These are phyloP conservation scores for Brassica carinata DNA, from an alignment of 345 rosid genomes.

Conservation along the genomic window DNA sequence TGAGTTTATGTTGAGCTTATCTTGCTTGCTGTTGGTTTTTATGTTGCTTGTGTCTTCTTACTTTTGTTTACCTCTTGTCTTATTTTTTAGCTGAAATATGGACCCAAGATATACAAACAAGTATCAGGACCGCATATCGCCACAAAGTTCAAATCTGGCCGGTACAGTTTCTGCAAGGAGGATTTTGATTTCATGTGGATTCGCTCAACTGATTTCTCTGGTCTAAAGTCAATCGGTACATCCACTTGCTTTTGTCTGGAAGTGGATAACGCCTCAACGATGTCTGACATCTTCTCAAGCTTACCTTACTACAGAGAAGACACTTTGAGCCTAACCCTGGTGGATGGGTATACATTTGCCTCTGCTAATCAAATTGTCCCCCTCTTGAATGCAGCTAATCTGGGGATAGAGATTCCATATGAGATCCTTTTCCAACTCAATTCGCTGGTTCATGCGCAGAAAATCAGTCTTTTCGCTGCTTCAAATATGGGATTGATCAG, in stretches of 20 bases:
- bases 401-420: constrained; percentile 52
- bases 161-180: constrained; percentile 79
- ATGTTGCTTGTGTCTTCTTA: background rate
- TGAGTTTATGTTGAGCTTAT: background rate
- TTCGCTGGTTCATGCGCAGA: constrained; percentile 80
- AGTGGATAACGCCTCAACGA: constrained; percentile 44
- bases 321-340: constrained; percentile 40
- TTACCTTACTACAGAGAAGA: constrained; percentile 62
- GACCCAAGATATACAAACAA: constrained; percentile 64
- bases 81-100: constrained; percentile 59
- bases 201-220: constrained; percentile 77
- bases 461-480: constrained; percentile 61
- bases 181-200: constrained; percentile 84
- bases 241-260: constrained; percentile 72
- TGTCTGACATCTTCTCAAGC: constrained; percentile 48
- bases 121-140: constrained; percentile 63
- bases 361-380: constrained; percentile 65
- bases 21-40: background rate
- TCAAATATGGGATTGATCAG: constrained; percentile 49
- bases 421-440: constrained; percentile 83
- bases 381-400: constrained; percentile 43
- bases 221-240: constrained; percentile 62
- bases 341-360: constrained; percentile 47
- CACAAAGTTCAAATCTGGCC: constrained; percentile 56
- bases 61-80: constrained; percentile 3